Evolutionary conservation across 768 basidiomycete genomes (phyloP).

Genomic region (Suillus paluster): DNA sequence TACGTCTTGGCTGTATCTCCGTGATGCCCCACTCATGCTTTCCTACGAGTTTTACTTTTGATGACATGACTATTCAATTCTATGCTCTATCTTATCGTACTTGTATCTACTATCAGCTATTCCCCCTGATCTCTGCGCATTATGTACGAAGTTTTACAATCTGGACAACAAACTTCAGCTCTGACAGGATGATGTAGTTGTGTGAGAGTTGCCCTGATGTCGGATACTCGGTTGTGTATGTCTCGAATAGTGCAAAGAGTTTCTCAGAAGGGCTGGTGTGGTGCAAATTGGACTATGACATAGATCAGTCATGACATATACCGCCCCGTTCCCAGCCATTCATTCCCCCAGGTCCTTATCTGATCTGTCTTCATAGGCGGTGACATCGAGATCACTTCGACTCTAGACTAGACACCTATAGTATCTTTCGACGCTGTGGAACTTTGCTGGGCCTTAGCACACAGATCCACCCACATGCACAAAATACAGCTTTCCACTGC

Average conservation of each 20-base stretch:
- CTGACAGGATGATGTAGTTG: neutral
- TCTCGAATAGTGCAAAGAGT: neutral
- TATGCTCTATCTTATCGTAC: conserved; percentile 5
- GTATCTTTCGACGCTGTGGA: too few relatives aligned
- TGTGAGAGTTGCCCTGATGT: neutral
- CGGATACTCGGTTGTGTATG: neutral
- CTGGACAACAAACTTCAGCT: neutral
- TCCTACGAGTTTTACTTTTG: conserved; percentile 6
- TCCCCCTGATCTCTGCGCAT: neutral
- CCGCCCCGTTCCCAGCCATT: too few relatives aligned
- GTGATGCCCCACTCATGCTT: neutral
- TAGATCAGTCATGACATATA: too few relatives aligned
- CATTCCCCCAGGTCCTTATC: too few relatives aligned
- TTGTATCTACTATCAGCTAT: neutral
- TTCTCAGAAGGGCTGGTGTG: neutral
- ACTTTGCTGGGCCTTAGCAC: too few relatives aligned
- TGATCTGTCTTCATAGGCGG: too few relatives aligned
- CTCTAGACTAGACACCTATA: too few relatives aligned
- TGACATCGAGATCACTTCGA: too few relatives aligned
- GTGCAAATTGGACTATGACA: too few relatives aligned
- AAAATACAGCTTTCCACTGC: too few relatives aligned
- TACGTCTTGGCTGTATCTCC: conserved; percentile 6
- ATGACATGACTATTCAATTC: neutral
- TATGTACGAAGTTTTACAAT: neutral
- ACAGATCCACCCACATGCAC: too few relatives aligned